Base-by-base conservation (phyloP, 1,284 basidiomycete genomes). In the Tilletia setariae region DNA sequence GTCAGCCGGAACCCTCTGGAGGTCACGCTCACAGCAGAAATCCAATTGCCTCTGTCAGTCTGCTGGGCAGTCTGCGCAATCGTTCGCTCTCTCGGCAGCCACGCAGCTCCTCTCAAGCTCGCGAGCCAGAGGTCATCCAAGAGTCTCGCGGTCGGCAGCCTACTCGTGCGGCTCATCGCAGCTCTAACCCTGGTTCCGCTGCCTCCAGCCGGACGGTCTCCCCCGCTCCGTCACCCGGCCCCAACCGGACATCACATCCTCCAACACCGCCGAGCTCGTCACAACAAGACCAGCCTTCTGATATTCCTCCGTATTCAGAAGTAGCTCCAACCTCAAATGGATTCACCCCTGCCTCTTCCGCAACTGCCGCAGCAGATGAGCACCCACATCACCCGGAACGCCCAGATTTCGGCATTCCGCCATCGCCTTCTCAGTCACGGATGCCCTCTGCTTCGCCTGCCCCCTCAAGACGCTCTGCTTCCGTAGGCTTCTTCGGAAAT, bases 391-490 rank as follows among this genome's bases (percentile, higher is more conserved):
- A 61, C 8, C 71, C 68, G 7, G 73, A 74, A 49, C 73, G 70
- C n/a, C 74, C 74, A 2, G 67, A 72, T 28, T 74, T 74, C 44
- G 71, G 70, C 15, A 13, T 74, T 53, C 70, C 56, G 15, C 28
- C 8, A 4, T 61, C 56, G 9, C 30, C 56, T n/a, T 61, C 56
- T 16, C 56, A 61, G 15, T 61, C 56, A 16, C 56, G 56, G 2
- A 25, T 16, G 7, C 56, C 56, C 4, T 30, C 25, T 40, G 2
- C 56, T 1, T 21, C 56, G 8, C n/a, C 56, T 15, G 23, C 56
- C 0, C 15, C 28, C 28, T 61, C 56, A 13, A 61, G 32, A 61
- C 56, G 56, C 28, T 61, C 56, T 2, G 28, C 56, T 15, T 61
- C 56, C 28, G 56, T 61, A 32, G 56, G 56, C 25, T 61, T 61